Base-by-base conservation (phyloP, 2,329 filamentous ascomycete genomes). In the Fusarium torreyae region DNA sequence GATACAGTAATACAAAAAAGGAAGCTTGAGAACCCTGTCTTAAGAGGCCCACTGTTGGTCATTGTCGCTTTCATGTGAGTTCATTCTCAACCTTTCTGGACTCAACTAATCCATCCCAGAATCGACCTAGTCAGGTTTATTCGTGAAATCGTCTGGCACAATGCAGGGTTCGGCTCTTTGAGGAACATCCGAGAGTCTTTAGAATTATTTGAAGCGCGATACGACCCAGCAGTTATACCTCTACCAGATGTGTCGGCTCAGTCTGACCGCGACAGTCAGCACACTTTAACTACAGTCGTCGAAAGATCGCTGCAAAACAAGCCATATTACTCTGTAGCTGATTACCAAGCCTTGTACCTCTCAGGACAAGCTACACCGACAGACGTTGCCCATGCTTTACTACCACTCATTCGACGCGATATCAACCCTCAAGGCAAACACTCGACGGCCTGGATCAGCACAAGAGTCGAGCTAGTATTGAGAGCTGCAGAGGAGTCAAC, bases 151-250 rank as follows among this genome's bases (percentile, higher is more conserved):
- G 71, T 66, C 14, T 92, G 89, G 88, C 80, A 80, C 50, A 89
- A 90, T 77, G 89, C 89, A 24, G 88, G 89, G 28, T 92, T 93
- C 73, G 81, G 79, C 39, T 79, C 81, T 7, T 79, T 92, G 26
- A 86, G 87, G 43, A 79, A 84, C 20, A 83, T 89, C 48, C 80
- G 82, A 22, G 77, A 84, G 24, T 80, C 76, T 9, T 75, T 93
- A 22, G 81, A 87, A 48, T 80, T 86, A 44, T 87, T 79, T 52
- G 82, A 83, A 61, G 82, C 82, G 3, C 77, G 81, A 48, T 85
- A 81, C 60, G 82, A 84, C 31, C 83, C 84, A 2, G 80, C 81
- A 10, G 78, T 86, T 7, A 74, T 85, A 2, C 83, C 83, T 3
- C 53, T 78, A 17, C 70, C 75, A 11, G 18, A 15, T 9, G 14